Base-by-base conservation (phyloP, 2,329 filamentous ascomycete genomes). In the Dactylonectria macrodidyma region DNA sequence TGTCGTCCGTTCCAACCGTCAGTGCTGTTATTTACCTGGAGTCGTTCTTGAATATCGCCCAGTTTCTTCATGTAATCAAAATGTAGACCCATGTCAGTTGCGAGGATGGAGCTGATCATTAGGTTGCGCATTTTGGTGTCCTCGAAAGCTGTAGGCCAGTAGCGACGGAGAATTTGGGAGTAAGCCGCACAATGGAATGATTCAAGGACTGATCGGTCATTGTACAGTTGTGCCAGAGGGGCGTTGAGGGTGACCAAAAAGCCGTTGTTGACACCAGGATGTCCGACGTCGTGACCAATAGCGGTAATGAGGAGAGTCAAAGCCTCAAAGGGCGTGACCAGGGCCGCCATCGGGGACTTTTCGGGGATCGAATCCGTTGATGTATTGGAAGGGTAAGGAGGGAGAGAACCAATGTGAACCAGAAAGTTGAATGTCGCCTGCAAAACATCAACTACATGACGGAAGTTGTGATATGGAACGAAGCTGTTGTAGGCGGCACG, bases 161-260 rank as follows among this genome's bases (percentile, higher is more conserved):
- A 92, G 56, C 95, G 90, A 57, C 95, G 92, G 48, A 99, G 88
- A 46, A 99, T 97, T 78, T 98, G 96, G 0, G 95, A 98, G 77
- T 95, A 99, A 2, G 96, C 96, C 1, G 96, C 96, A 78, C 96
- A 98, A 79, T 99, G 96, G 76, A 98, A 99, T 0, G 95, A 97
- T 81, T 99, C 96, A 44, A 99, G 87, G 16, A 99, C 96, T 1
- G 96, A 98, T 63, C 93, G 93, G 80, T 99, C 96, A 77, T 98
- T 98, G 84, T 98, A 99, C 14, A 98, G 86, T 80, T 98, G 95
- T 12, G 96, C 96, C 33, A 99, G 85, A 1, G 96, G 95, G 19
- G 96, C 93, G 78, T 98, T 97, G 36, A 98, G 88, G 36, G 93
- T 95, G 19, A 97, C 91, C 5, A 99, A 86, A 78, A 99, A 99